Conservation (phyloP, 2,329 filamentous ascomycete genomes). For the Sarocladium kiliense region DNA sequence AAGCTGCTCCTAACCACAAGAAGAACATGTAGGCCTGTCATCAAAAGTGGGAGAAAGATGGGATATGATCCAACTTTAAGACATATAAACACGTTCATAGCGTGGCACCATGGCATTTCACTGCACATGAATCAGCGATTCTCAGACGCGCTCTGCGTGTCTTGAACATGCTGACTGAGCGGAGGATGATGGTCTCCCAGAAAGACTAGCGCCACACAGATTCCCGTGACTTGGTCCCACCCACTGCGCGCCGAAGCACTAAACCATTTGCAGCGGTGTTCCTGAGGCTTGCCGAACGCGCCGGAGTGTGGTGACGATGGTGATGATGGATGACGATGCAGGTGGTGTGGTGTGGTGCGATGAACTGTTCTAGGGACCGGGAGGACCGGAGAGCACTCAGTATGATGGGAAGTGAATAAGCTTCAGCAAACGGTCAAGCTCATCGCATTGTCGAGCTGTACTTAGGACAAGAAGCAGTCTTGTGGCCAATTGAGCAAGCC, state of each 20-base stretch:
- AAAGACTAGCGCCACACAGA: neutral
- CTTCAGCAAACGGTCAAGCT: too few relatives aligned
- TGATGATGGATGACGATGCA: slow-evolving; percentile 5
- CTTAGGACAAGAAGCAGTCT: too few relatives aligned
- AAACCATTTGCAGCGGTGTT: slow-evolving; percentile 1
- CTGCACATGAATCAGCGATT: too few relatives aligned
- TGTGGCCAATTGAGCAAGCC: neutral
- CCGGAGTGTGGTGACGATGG: neutral
- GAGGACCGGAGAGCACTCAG: neutral
- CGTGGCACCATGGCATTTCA: neutral
- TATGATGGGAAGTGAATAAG: neutral
- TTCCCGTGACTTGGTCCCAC: neutral
- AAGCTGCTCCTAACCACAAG: too few relatives aligned
- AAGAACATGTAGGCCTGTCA: neutral
- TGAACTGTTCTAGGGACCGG: neutral
- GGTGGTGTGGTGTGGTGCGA: neutral
- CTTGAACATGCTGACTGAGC: too few relatives aligned
- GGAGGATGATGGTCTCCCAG: too few relatives aligned
- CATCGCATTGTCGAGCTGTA: too few relatives aligned
- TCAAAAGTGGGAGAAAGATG: neutral
- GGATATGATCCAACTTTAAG: neutral
- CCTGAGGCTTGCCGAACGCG: slow-evolving; percentile 5
- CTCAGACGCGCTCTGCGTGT: too few relatives aligned
- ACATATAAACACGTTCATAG: neutral
- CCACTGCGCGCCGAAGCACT: neutral